phyloP scores from a whole-genome alignment of 1,284 basidiomycete species.

The Bondarzewia mesenterica region DNA sequence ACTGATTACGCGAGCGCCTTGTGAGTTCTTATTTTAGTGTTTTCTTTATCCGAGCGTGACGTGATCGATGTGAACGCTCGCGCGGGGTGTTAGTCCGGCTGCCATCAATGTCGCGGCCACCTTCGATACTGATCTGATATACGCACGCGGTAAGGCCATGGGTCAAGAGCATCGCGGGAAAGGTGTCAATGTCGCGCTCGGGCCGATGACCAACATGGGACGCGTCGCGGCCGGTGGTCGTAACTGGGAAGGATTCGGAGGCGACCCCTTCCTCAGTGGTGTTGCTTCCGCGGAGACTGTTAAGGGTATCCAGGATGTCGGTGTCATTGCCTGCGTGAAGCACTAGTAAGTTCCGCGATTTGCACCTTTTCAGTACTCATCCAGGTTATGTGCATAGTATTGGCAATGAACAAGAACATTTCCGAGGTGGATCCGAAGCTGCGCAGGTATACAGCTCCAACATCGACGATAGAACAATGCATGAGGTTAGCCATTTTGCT shows the following conservation, averaged over 20 bases:
- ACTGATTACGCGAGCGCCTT: slow-evolving; percentile 24
- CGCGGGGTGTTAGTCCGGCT: slow-evolving; percentile 33
- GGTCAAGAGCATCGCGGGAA: slow-evolving; percentile 70
- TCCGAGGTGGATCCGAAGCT: slow-evolving; percentile 18
- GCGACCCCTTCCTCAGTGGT: slow-evolving; percentile 35
- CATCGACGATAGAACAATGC: slow-evolving; percentile 36
- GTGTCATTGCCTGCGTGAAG: slow-evolving; percentile 38
- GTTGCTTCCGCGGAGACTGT: slow-evolving; percentile 34
- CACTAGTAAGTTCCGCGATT: slow-evolving; percentile 10
- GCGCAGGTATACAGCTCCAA: slow-evolving; percentile 27
- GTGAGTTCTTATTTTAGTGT: slow-evolving; percentile 5
- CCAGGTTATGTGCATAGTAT: slow-evolving; percentile 10
- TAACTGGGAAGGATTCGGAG: slow-evolving; percentile 52
- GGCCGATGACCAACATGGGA: slow-evolving; percentile 55
- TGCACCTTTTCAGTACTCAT: neutral
- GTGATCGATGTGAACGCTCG: slow-evolving; percentile 68
- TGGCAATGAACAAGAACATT: slow-evolving; percentile 28
- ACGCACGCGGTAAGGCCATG: slow-evolving; percentile 62
- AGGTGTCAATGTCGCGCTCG: slow-evolving; percentile 58
- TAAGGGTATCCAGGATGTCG: slow-evolving; percentile 35
- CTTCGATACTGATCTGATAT: slow-evolving; percentile 35
- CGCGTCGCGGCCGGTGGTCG: slow-evolving; percentile 41
- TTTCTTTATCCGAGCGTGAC: slow-evolving; percentile 71
- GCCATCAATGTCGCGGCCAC: slow-evolving; percentile 51
- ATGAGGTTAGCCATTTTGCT: slow-evolving; percentile 20